Base-by-base conservation (phyloP, 108 stramenopile species). In the Nitzschia sp. region DNA sequence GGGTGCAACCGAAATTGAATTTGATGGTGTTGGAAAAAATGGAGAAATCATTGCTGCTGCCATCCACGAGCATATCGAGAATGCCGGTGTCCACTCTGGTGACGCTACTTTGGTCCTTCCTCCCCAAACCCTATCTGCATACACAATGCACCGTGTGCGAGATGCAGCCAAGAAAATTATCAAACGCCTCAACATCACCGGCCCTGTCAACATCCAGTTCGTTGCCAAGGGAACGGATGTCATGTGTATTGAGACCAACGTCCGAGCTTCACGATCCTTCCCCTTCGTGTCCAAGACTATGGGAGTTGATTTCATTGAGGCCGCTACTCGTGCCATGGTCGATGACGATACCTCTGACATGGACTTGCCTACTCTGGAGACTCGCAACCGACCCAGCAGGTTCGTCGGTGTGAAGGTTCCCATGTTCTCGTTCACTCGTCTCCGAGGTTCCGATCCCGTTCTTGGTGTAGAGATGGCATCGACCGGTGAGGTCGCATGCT, bases 401-500 rank as follows among this genome's bases (percentile, higher is more conserved):
- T 99, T 87, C 72, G 98, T 98, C 58, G 97, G 96, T 59, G 95
- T 97, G 55, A 99, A 99, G 92, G 97, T 96, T 29, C 97, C 98
- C 48, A 98, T 98, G 97, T 99, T 98, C 75, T 96, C 95, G 1
- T 98, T 98, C 83, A 94, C 96, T 64, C 95, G 98, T 64, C 94
- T 99, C 27, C 87, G 97, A 67, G 98, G 98, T 65, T 97, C 98
- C 27, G 98, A 99, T 70, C 98, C 98, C 29, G 91, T 94, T 51
- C 89, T 99, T 57, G 98, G 98, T 15, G 98, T 99, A 34, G 98
- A 99, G 81, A 99, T 99, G 98, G 93, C 96, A 8, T 95, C 94
- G 30, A 99, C 98, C 49, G 98, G 98, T 25, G 98, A 99, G 76
- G 98, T 99, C 11, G 98, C 98, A 8, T 99, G 98, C 91, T 99